These are phyloP conservation scores for Hypoxylon cercidicola DNA, from an alignment of 495 filamentous ascomycete species.

Conservation along the genomic window DNA sequence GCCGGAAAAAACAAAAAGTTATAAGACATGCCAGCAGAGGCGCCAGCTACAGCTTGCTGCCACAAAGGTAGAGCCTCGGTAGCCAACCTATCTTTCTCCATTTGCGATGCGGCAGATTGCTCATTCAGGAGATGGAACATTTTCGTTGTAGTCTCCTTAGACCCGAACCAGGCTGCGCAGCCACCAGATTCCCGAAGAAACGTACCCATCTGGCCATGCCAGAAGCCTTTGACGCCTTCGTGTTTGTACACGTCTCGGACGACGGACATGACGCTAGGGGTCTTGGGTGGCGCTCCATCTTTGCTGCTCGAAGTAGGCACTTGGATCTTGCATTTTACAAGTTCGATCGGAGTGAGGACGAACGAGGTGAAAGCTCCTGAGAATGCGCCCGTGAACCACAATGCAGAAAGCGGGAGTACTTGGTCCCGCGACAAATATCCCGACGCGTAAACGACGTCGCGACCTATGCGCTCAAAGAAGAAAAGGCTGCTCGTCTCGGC, in stretches of 20 bases:
- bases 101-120: conserved; percentile 41
- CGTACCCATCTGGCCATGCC: conserved; percentile 93
- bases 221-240: conserved; percentile 87
- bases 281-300: conserved; percentile 38
- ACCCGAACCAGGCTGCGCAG: conserved; percentile 93
- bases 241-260: conserved; percentile 81
- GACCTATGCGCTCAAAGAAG: conserved; percentile 80
- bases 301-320: conserved; percentile 60
- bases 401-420: conserved; percentile 73
- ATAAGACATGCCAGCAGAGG: conserved; percentile 90
- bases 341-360: conserved; percentile 92
- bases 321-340: conserved; percentile 99
- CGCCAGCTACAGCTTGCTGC: conserved; percentile 88
- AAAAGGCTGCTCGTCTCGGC: conserved; percentile 95
- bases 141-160: conserved; percentile 81
- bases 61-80: conserved; percentile 67
- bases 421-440: conserved; percentile 62
- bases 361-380: conserved; percentile 92
- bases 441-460: conserved; percentile 65
- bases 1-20: conserved; percentile 98
- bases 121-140: conserved; percentile 66
- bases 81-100: conserved; percentile 44
- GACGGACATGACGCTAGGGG: conserved; percentile 59
- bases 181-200: conserved; percentile 94
- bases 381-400: conserved; percentile 80